Conservation (phyloP, 2,329 filamentous ascomycete species). For the Cercospora berteroae region DNA sequence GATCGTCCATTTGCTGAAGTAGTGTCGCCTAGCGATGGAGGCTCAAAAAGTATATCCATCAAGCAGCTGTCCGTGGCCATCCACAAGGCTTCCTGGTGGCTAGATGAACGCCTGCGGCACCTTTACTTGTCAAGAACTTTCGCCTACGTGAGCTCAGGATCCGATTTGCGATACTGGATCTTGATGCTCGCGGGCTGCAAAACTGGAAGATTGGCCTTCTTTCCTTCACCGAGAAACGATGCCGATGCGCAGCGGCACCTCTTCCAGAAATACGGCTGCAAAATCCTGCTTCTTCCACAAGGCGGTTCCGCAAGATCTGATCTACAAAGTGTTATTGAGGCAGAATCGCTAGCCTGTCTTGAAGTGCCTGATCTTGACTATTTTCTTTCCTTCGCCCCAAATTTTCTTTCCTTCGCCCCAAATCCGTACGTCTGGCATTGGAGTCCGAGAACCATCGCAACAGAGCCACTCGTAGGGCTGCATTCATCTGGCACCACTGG, state of each 20-base stretch:
- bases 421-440: slow-evolving; percentile 16
- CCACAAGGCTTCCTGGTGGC: slow-evolving; percentile 21
- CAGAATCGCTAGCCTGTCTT: slow-evolving; percentile 11
- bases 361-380: slow-evolving; percentile 20
- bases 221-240: slow-evolving; percentile 21
- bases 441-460: slow-evolving; percentile 11
- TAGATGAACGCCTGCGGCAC: slow-evolving; percentile 18
- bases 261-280: slow-evolving; percentile 20
- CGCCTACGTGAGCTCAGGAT: slow-evolving; percentile 13
- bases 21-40: neutral
- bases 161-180: slow-evolving; percentile 18
- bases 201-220: slow-evolving; percentile 20
- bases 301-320: slow-evolving; percentile 3
- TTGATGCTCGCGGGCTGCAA: slow-evolving; percentile 20
- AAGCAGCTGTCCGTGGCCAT: slow-evolving; percentile 15
- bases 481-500: slow-evolving; percentile 23
- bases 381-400: slow-evolving; percentile 12
- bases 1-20: slow-evolving; percentile 12
- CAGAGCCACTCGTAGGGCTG: slow-evolving; percentile 18
- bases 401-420: slow-evolving; percentile 12
- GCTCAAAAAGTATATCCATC: neutral
- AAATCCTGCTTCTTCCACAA: slow-evolving; percentile 13
- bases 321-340: slow-evolving; percentile 15
- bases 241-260: slow-evolving; percentile 14
- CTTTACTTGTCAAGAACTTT: slow-evolving; percentile 7